phyloP scores from a whole-genome alignment of 2,329 filamentous ascomycete species.

The Pyricularia sp. region DNA sequence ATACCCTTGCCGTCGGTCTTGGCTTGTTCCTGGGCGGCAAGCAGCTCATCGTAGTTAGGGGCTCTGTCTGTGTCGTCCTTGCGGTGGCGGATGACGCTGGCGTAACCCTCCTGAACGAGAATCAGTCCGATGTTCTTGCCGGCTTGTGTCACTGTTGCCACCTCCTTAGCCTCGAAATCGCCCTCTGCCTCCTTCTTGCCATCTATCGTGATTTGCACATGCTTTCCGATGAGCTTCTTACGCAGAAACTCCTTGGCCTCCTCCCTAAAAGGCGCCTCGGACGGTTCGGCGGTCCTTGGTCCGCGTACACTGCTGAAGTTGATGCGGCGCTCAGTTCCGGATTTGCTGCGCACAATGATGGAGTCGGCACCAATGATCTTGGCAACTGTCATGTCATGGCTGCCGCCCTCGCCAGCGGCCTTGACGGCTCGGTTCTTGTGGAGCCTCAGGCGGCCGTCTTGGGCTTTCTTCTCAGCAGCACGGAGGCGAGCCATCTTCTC shows the following conservation, averaged over 20 bases:
- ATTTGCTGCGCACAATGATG: conserved; percentile 75
- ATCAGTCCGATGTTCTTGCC: conserved; percentile 79
- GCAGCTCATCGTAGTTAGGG: conserved; percentile 83
- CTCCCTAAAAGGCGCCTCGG: conserved; percentile 79
- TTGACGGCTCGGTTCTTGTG: conserved; percentile 76
- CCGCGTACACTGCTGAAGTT: conserved; percentile 80
- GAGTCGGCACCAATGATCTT: conserved; percentile 86
- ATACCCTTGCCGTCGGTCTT: conserved; percentile 88
- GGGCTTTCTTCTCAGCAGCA: conserved; percentile 78
- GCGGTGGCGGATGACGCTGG: conserved; percentile 87
- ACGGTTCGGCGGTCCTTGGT: conserved; percentile 78
- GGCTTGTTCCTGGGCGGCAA: conserved; percentile 71
- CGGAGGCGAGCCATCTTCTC: conserved; percentile 78
- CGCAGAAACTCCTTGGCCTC: conserved; percentile 95
- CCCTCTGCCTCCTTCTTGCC: conserved; percentile 84
- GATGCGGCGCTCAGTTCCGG: conserved; percentile 69
- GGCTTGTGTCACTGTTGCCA: conserved; percentile 76
- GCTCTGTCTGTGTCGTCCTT: conserved; percentile 92
- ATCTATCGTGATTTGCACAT: conserved; percentile 81
- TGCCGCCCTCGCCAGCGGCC: conserved; percentile 43
- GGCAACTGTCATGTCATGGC: conserved; percentile 73
- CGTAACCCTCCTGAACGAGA: conserved; percentile 88
- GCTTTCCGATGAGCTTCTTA: conserved; percentile 92
- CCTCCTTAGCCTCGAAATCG: conserved; percentile 88
- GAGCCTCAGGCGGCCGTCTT: conserved; percentile 64